Base-by-base conservation (phyloP, 2,329 filamentous ascomycete genomes). In the Falciphora oryzae region DNA sequence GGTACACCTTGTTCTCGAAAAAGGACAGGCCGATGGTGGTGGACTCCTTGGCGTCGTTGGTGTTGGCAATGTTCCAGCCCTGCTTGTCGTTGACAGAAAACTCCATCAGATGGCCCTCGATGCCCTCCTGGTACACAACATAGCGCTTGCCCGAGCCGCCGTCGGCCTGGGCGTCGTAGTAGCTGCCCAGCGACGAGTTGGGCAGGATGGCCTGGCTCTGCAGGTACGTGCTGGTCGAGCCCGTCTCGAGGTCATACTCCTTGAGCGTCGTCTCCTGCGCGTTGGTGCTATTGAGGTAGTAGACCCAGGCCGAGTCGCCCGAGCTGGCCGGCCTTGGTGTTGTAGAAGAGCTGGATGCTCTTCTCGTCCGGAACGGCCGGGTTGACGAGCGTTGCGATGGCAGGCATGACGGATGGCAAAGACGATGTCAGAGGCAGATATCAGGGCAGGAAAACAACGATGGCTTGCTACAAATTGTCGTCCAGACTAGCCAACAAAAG, bases 21-120 rank as follows among this genome's bases (percentile, higher is more conserved):
- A 28, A 59, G 25, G 57, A 14, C 57, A 59, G 25, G 25, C 25
- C 25, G 13, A 59, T 28, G 13, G 57, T 59, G 25, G 57, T 59
- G 28, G 18, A 28, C 8, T 59, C 57, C 25, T 29, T 27, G 25
- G 57, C 57, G 57, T 59, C 57, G 57, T 59, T 59, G 57, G 57
- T 59, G 57, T 59, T 59, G 57, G 25, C 57, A 29, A 59, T 59
- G 57, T 59, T 59, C 57, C 57, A 59, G 57, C 57, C 18, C 57
- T 59, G 57, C 25, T 59, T 59, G 57, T 59, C 57, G 28, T 59
- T 59, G 57, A 31, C 18, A 1, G 25, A 28, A 7, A 28, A 59
- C 57, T 59, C 57, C 57, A 59, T 59, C 28, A 59, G 57, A 28
- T 59, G 57, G 4, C 57, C 28, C 57, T 59, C 25, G 25, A 59